Evolutionary conservation across 1,139 yeast species (phyloP), one percentile per base, ranked within the genome.

Genomic region (Zhuliangozyma parablackwelliae): DNA sequence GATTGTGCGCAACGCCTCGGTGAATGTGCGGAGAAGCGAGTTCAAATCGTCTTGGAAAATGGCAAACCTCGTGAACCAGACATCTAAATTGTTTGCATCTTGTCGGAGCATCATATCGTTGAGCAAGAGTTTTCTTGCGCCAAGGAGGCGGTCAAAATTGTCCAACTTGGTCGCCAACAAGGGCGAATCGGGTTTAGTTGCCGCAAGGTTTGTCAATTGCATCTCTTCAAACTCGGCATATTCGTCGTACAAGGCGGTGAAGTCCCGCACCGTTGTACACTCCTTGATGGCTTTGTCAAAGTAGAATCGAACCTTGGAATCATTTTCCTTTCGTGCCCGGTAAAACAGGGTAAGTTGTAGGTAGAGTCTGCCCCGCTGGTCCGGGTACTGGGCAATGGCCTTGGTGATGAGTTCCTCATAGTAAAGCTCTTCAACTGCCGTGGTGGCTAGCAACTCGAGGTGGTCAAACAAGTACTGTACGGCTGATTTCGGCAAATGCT

Each of bases 61-160:
- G 0, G 64, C 64, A 1, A 78, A 68, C 40, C 94, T 66, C 35
- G 75, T 75, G 34, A 80, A 61, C 97, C 97, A 89, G 39, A 71
- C 73, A 29, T 71, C 73, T 6, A 86, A 74, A 44, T 78, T 73
- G 48, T 86, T 76, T 1, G 74, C 62, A 47, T 83, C 76, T 45
- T 78, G 83, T 32, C 85, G 71, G 10, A 89, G 53, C 44, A 75
- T 63, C 36, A 88, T 78, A 50, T 86, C 92, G 49, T 76, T 86
- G 7, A 85, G 50, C 34, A 80, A 54, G 26, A 82, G 55, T 1
- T 76, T 68, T 43, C 95, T 68, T 7, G 73, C 53, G 20, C 73
- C 68, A 45, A 86, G 58, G 26, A 88, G 59, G 16, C 60, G 59
- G 44, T 83, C 89, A 45, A 82, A 77, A 24, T 62, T 56, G 26